Conservation (phyloP, 768 basidiomycete species). For the Brasilioporus rufonigricans region DNA sequence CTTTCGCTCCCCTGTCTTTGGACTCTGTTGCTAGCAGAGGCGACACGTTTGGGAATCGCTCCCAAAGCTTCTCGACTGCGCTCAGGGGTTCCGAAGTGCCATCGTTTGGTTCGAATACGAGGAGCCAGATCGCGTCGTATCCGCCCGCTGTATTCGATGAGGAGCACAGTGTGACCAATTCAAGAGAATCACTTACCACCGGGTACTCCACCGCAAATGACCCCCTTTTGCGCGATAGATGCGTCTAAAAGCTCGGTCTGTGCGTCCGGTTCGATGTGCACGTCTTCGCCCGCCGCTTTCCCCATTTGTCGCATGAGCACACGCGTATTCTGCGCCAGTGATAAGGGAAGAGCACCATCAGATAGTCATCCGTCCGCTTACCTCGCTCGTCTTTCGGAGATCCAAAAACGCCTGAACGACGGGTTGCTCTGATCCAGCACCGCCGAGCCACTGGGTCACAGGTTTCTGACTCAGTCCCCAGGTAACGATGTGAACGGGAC, state of each 20-base stretch:
- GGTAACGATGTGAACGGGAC: background rate
- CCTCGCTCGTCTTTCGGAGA: constrained; percentile 59
- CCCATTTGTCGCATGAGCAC: constrained; percentile 85
- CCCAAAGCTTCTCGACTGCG: constrained; percentile 70
- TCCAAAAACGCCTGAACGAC: constrained; percentile 57
- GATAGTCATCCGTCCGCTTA: constrained; percentile 20
- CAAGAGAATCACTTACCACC: constrained; percentile 61
- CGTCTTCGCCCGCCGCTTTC: constrained; percentile 48
- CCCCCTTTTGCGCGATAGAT: constrained; percentile 75
- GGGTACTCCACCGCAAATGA: constrained; percentile 93
- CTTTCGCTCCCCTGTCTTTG: constrained; percentile 56
- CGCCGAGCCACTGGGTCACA: constrained; percentile 44
- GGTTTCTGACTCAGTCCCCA: background rate
- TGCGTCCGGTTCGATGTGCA: constrained; percentile 87
- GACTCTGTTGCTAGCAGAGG: constrained; percentile 75
- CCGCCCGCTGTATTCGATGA: constrained; percentile 71
- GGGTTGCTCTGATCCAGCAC: constrained; percentile 14
- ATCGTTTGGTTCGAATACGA: constrained; percentile 64
- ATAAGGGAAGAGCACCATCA: background rate
- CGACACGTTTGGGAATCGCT: constrained; percentile 57
- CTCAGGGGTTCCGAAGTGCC: constrained; percentile 50
- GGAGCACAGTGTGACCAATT: background rate
- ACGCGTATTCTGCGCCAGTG: constrained; percentile 60
- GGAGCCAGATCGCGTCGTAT: constrained; percentile 94
- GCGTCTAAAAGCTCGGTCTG: constrained; percentile 83